Percentiles rank a stretch among this genome's conserved stretches.
phyloP scores from a whole-genome alignment of 2,329 filamentous ascomycete species.

The Trichoderma guizhouense region DNA sequence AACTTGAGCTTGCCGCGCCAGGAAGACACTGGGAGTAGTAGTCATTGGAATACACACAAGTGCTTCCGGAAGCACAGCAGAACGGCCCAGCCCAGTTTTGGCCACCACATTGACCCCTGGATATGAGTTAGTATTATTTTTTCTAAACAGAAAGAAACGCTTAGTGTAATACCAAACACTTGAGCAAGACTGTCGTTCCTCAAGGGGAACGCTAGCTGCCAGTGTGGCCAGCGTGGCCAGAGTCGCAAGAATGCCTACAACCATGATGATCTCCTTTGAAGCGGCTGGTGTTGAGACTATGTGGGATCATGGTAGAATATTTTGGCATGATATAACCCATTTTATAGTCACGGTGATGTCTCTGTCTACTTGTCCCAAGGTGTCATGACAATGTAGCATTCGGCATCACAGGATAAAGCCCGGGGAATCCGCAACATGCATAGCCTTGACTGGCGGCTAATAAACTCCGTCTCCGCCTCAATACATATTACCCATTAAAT shows the following conservation, averaged over 20 bases:
- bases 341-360: not conserved
- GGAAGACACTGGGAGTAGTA: constrained; percentile 10
- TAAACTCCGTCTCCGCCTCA: not conserved
- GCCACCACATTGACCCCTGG: constrained; percentile 7
- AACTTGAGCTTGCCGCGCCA: not conserved
- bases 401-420: not conserved
- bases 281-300: not conserved
- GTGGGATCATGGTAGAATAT: not conserved
- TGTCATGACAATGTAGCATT: not conserved
- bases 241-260: not conserved
- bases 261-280: not conserved
- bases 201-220: not conserved
- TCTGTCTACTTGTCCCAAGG: not conserved
- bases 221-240: constrained; percentile 8
- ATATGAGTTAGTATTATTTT: not conserved
- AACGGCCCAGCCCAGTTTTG: not conserved
- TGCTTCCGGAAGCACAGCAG: constrained; percentile 3
- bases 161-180: not conserved
- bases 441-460: constrained; percentile 15
- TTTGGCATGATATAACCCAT: not conserved
- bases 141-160: not conserved
- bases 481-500: not conserved
- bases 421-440: not conserved
- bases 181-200: constrained; percentile 2
- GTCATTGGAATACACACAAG: not conserved